phyloP scores from a whole-genome alignment of 2,329 filamentous ascomycete species.

The Gliomastix tumulicola region DNA sequence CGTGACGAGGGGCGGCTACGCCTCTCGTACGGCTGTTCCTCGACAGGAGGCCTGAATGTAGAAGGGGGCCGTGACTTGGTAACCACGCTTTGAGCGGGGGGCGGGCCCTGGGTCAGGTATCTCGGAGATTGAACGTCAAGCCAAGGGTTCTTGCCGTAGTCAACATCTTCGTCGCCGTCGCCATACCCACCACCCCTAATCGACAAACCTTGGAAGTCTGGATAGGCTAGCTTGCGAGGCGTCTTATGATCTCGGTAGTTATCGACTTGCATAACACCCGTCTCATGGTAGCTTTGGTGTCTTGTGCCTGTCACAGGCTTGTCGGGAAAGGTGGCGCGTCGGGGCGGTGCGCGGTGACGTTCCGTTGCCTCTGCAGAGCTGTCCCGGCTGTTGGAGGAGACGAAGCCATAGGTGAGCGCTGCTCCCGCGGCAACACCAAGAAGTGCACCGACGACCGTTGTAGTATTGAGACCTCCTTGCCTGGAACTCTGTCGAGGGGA shows the following conservation, averaged over 20 bases:
- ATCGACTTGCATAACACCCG: not conserved
- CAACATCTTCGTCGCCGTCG: conserved; percentile 3
- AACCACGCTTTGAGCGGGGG: not conserved
- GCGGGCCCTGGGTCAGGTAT: not conserved
- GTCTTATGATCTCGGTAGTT: not conserved
- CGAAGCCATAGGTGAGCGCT: conserved; percentile 63
- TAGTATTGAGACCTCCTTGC: conserved; percentile 41
- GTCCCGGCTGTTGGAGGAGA: conserved; percentile 33
- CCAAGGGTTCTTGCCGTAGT: conserved; percentile 2
- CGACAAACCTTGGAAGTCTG: not conserved
- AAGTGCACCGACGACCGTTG: conserved; percentile 66
- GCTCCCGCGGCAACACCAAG: conserved; percentile 68
- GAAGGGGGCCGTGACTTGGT: not conserved
- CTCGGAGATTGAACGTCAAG: too few relatives aligned
- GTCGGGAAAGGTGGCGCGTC: conserved; percentile 3
- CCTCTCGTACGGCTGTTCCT: conserved; percentile 29
- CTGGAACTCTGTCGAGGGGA: conserved; percentile 25
- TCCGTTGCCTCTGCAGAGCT: not conserved
- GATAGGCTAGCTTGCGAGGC: conserved; percentile 1
- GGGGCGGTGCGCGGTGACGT: not conserved
- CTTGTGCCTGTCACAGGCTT: conserved; percentile 1
- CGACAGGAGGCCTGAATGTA: not conserved
- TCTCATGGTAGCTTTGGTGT: not conserved
- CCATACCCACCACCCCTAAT: conserved; percentile 1
- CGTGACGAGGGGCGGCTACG: conserved; percentile 31